Evolutionary conservation across 2,329 filamentous ascomycete species (phyloP).

Genomic region (Xylaria polymorpha): DNA sequence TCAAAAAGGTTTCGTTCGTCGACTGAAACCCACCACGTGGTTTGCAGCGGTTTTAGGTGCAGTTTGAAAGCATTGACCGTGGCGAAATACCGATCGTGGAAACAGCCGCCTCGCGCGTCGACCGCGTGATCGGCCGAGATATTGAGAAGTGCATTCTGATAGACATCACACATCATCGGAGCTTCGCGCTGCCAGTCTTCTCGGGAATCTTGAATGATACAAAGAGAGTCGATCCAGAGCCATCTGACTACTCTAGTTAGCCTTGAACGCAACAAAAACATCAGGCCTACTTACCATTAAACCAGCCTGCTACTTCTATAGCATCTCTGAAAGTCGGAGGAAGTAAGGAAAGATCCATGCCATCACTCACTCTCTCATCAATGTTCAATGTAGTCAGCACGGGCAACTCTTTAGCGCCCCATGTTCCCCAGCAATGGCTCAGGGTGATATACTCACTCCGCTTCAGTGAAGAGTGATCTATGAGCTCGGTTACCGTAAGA

Average conservation of each 20-base stretch:
- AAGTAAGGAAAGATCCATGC: neutral
- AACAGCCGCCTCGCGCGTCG: constrained; percentile 22
- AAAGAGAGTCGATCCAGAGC: constrained; percentile 27
- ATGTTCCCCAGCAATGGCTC: constrained; percentile 27
- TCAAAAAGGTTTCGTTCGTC: constrained; percentile 27
- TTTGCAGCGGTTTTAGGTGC: neutral
- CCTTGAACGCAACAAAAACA: neutral
- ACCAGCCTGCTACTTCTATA: constrained; percentile 14
- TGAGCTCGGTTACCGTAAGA: constrained; percentile 4
- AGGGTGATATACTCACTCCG: constrained; percentile 15
- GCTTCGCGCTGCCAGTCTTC: constrained; percentile 25
- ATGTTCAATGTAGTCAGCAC: constrained; percentile 10
- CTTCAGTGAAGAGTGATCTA: neutral
- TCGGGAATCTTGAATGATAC: constrained; percentile 21
- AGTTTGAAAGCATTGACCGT: constrained; percentile 18
- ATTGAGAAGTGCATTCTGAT: constrained; percentile 19
- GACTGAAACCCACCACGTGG: constrained; percentile 19
- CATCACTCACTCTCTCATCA: neutral
- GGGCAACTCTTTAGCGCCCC: constrained; percentile 9
- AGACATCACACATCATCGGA: constrained; percentile 19
- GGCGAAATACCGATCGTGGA: constrained; percentile 13
- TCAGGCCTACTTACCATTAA: constrained; percentile 7
- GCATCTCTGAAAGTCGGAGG: constrained; percentile 21
- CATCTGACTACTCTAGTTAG: constrained; percentile 12
- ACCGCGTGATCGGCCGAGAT: constrained; percentile 22